Percentiles rank a stretch among this genome's conserved stretches.
Conservation (phyloP, 2,329 filamentous ascomycete genomes). For the Xylaria sp. region DNA sequence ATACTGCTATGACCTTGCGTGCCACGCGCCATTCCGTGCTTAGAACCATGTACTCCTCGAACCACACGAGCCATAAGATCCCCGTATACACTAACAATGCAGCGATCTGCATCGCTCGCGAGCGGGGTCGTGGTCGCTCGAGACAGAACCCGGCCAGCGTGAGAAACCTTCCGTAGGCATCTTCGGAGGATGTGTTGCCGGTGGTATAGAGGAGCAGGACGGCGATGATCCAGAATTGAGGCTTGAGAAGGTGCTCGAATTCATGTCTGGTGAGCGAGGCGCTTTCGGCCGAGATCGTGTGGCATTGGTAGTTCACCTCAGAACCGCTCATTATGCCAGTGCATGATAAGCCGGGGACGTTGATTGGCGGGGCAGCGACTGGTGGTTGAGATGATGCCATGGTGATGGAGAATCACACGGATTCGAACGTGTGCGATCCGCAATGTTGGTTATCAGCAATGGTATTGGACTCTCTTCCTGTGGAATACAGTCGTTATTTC, state of each 20-base stretch:
- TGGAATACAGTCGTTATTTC: background rate
- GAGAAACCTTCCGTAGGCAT: background rate
- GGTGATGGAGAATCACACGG: background rate
- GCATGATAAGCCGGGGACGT: background rate
- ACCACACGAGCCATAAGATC: background rate
- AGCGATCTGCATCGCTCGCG: background rate
- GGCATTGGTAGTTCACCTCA: background rate
- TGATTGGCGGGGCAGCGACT: background rate
- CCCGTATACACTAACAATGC: background rate
- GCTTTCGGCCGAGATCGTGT: too few relatives aligned
- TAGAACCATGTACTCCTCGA: background rate
- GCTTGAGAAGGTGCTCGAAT: background rate
- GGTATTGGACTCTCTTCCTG: background rate
- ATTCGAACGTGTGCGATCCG: background rate
- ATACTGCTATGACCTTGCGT: background rate
- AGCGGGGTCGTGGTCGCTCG: background rate
- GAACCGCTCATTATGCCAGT: background rate
- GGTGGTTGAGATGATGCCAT: background rate
- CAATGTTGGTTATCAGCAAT: background rate
- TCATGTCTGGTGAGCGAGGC: background rate
- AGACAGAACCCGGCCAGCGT: background rate
- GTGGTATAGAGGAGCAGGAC: background rate
- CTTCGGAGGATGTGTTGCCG: too few relatives aligned
- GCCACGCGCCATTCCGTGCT: background rate
- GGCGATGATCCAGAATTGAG: background rate